Percentiles rank a stretch among this genome's conserved stretches.
phyloP scores from a whole-genome alignment of 2,329 filamentous ascomycete species.

The Acephala macrosclerotiorum region DNA sequence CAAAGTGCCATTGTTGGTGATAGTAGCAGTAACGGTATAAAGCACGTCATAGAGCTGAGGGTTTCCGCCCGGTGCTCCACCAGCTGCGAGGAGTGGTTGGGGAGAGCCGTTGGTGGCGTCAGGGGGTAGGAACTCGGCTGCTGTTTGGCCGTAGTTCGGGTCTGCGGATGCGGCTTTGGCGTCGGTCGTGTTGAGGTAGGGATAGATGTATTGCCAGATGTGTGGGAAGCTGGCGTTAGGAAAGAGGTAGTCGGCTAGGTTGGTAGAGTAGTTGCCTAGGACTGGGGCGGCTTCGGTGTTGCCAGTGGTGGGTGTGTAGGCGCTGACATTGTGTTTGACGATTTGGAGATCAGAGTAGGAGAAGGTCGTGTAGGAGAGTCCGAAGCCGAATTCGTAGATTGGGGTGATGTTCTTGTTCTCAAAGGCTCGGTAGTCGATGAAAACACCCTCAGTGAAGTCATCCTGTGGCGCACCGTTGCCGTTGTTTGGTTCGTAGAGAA shows the following conservation, averaged over 20 bases:
- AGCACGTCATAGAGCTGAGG: constrained; percentile 61
- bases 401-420: constrained; percentile 70
- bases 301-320: constrained; percentile 61
- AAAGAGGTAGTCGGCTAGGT: constrained; percentile 72
- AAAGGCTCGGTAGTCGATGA: constrained; percentile 83
- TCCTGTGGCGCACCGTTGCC: constrained; percentile 71
- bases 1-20: constrained; percentile 62
- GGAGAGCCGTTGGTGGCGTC: constrained; percentile 53
- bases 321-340: constrained; percentile 32
- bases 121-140: constrained; percentile 49
- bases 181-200: constrained; percentile 60
- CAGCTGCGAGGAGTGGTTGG: constrained; percentile 54
- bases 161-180: constrained; percentile 56
- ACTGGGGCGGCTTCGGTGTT: constrained; percentile 68
- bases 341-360: constrained; percentile 70
- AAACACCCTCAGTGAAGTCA: constrained; percentile 78
- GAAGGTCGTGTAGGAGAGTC: constrained; percentile 83
- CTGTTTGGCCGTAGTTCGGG: constrained; percentile 39
- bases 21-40: constrained; percentile 58
- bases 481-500: constrained; percentile 67
- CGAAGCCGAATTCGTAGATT: constrained; percentile 83
- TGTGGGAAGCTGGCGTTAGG: constrained; percentile 60
- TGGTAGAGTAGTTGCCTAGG: constrained; percentile 67
- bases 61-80: constrained; percentile 62
- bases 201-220: constrained; percentile 60